These are phyloP conservation scores for Camellia oleifera DNA, from an alignment of 179 eudicot genomes.

Conservation along the genomic window DNA sequence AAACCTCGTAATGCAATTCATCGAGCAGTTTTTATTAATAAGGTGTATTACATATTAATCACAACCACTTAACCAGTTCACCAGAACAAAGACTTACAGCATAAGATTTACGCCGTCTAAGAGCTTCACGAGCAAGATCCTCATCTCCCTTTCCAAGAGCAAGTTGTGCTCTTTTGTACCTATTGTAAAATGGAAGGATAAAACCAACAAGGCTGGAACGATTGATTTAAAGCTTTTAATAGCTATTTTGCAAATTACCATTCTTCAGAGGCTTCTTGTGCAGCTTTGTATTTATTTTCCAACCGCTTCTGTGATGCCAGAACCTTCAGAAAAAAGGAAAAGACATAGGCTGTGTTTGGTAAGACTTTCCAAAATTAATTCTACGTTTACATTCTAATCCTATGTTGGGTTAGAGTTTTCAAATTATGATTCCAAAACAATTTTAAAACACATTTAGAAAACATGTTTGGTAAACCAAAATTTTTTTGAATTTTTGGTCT, in stretches of 20 bases:
- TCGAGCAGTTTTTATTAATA: no score
- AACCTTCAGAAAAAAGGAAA: slow-evolving; percentile 52
- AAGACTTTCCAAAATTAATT: no score
- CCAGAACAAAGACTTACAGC: slow-evolving; percentile 56
- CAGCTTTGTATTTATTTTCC: slow-evolving; percentile 83
- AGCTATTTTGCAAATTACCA: slow-evolving; percentile 48
- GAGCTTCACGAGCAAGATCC: slow-evolving; percentile 99
- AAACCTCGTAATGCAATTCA: background rate
- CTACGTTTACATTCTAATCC: no score
- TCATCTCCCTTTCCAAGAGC: slow-evolving; percentile 95
- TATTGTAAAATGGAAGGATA: slow-evolving; percentile 22
- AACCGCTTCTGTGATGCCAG: slow-evolving; percentile 97
- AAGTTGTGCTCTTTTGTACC: slow-evolving; percentile 93
- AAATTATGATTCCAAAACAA: no score
- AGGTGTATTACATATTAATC: no score
- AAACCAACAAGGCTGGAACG: slow-evolving; percentile 3
- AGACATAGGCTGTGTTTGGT: no score
- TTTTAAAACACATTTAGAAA: no score
- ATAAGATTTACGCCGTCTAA: slow-evolving; percentile 87
- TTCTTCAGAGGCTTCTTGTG: slow-evolving; percentile 90
- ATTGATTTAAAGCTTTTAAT: background rate
- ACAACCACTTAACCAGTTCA: background rate
- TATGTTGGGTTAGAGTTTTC: no score
- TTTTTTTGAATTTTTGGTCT: no score
- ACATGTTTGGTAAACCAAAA: no score